A percentile compares a stretch with the other conserved stretches of the same genome.
These are phyloP conservation scores for Fragaria nilgerrensis DNA, from an alignment of 306 rosid species.

Conservation along the genomic window DNA sequence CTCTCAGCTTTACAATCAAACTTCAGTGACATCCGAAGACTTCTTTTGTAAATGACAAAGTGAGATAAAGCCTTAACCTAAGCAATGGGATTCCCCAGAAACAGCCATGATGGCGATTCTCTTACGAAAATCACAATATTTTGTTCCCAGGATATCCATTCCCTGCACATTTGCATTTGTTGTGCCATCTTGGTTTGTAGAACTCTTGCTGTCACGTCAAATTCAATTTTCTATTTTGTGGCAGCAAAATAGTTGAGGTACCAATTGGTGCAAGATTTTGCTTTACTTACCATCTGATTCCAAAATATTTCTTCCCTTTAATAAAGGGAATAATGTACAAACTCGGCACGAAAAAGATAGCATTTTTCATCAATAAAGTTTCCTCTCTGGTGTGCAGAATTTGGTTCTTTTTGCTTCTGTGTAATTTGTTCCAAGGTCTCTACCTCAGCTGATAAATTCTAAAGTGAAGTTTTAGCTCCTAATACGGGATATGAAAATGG, in stretches of 20 bases:
- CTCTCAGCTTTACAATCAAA: constrained; percentile 69
- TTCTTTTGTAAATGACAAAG: constrained; percentile 56
- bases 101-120: constrained; percentile 24
- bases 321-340: constrained; percentile 27
- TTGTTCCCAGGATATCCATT: constrained; percentile 27
- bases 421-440: neutral
- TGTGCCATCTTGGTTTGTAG: constrained; percentile 24
- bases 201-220: constrained; percentile 13
- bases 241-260: constrained; percentile 11
- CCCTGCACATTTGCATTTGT: constrained; percentile 25
- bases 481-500: neutral
- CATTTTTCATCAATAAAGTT: constrained; percentile 25
- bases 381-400: neutral
- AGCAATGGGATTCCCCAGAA: constrained; percentile 29
- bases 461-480: neutral
- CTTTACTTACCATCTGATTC: constrained; percentile 4
- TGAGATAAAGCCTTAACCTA: constrained; percentile 7
- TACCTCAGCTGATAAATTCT: neutral
- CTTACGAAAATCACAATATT: constrained; percentile 25
- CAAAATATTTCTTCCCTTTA: constrained; percentile 9
- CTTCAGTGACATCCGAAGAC: constrained; percentile 82
- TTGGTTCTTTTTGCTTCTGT: neutral
- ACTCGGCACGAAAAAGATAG: constrained; percentile 1
- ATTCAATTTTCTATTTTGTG: neutral
- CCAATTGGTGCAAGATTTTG: constrained; percentile 30